Evolutionary conservation across 2,329 filamentous ascomycete genomes (phyloP), one percentile per base, ranked within the genome.

Genomic region (Tolypocladium ophioglossoides): DNA sequence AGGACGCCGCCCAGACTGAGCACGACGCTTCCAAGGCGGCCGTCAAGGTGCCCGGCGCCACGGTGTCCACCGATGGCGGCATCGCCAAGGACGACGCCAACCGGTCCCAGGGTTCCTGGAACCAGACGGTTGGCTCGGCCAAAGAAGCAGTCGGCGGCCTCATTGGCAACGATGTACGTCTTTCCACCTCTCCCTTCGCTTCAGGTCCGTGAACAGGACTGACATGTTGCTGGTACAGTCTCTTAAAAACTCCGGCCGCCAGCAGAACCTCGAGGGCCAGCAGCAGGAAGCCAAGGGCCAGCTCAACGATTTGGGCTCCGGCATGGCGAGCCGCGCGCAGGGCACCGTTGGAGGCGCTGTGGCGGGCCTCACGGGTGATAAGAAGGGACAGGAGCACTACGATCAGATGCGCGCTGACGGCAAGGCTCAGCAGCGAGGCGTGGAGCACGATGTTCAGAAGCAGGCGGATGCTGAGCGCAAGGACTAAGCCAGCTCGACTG

Each of bases 71-170:
- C 51, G 80, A 83, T 0, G 89, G 89, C 50, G 86, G 84, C 38
- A 75, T 87, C 50, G 79, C 85, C 58, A 78, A 81, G 61, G 89
- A 96, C 70, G 77, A 89, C 70, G 76, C 84, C 12, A 77, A 92
- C 68, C 88, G 91, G 59, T 74, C 78, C 24, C 68, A 81, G 20
- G 91, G 92, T 46, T 78, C 79, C 20, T 95, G 87, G 84, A 89
- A 96, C 75, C 91, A 96, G 74, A 95, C 90, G 6, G 66, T 91
- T n/a, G 92, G 91, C 52, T 82, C 86, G 1, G 85, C 85, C 46
- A 96, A 96, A 76, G 89, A 96, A 68, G 76, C 84, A 5, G 59
- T 94, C 1, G 92, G 92, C 55, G 84, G 85, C 20, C 63, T 92
- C 6, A 61, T 92, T 30, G 92, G 91, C 56, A 84, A 82, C 59